Percentiles rank a stretch among this genome's conserved stretches.
phyloP scores from a whole-genome alignment of 2,329 filamentous ascomycete genomes.

The Mollisia scopiformis region DNA sequence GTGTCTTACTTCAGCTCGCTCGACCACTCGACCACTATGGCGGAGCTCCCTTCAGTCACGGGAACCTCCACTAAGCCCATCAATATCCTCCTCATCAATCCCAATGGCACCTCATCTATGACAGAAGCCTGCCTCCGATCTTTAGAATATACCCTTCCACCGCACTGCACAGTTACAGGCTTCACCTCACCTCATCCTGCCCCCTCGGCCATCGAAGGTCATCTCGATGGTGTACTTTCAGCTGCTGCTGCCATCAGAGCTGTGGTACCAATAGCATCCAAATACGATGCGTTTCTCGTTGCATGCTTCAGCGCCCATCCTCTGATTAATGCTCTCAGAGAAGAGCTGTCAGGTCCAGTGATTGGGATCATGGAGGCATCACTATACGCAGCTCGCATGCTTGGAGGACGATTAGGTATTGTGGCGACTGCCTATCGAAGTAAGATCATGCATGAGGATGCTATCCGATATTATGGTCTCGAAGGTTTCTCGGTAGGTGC shows the following conservation, averaged over 20 bases:
- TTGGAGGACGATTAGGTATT: conserved; percentile 73
- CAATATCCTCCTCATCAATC: conserved; percentile 51
- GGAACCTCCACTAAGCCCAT: conserved; percentile 31
- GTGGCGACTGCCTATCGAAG: conserved; percentile 77
- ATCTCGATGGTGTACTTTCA: conserved; percentile 52
- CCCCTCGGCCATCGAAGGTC: conserved; percentile 53
- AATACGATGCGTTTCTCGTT: conserved; percentile 73
- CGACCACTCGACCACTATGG: conserved; percentile 3
- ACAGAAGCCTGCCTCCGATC: conserved; percentile 49
- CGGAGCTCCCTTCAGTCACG: conserved; percentile 29
- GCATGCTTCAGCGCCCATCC: conserved; percentile 87
- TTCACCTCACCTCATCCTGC: conserved; percentile 53
- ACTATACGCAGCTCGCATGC: conserved; percentile 51
- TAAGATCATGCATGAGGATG: conserved; percentile 72
- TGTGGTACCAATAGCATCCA: conserved; percentile 44
- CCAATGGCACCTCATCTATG: conserved; percentile 50
- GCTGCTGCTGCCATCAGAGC: conserved; percentile 50
- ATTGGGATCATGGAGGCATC: conserved; percentile 86
- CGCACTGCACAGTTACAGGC: conserved; percentile 49
- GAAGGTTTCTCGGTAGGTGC: conserved; percentile 55
- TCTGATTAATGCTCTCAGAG: conserved; percentile 65
- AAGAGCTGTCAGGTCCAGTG: conserved; percentile 52
- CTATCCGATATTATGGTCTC: conserved; percentile 60
- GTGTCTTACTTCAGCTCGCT: neutral
- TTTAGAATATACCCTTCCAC: conserved; percentile 46